These are phyloP conservation scores for Perkinsus marinus DNA, from an alignment of 169 alveolate species.

Conservation along the genomic window DNA sequence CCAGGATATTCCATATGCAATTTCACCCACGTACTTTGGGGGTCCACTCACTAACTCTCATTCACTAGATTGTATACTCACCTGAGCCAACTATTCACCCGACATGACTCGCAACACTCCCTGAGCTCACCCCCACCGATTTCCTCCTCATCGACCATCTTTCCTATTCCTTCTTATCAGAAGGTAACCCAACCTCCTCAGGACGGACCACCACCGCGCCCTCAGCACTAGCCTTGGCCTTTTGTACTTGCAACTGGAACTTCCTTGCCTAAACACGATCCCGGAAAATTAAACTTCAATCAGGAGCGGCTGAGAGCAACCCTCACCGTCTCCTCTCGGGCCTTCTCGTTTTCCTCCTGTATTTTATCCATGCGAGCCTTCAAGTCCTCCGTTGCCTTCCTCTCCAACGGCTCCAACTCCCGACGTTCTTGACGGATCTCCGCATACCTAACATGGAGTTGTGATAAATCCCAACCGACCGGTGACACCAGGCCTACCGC, in stretches of 20 bases:
- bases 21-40: too few relatives aligned
- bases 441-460: neutral
- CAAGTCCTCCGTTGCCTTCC: neutral
- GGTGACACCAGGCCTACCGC: neutral
- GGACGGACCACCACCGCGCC: neutral
- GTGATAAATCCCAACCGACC: neutral
- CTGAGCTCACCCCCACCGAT: neutral
- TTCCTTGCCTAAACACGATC: neutral
- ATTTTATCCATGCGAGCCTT: neutral
- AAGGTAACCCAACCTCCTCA: neutral
- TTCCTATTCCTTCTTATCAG: neutral
- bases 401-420: neutral
- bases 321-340: neutral
- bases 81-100: too few relatives aligned
- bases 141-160: neutral
- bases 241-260: neutral
- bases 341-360: neutral
- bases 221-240: neutral
- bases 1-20: too few relatives aligned
- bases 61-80: too few relatives aligned
- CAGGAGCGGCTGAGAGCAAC: neutral
- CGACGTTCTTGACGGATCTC: neutral
- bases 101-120: too few relatives aligned
- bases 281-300: neutral
- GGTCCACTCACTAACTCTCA: too few relatives aligned